phyloP scores from a whole-genome alignment of 108 stramenopile genomes.

The Seminavis robusta region DNA sequence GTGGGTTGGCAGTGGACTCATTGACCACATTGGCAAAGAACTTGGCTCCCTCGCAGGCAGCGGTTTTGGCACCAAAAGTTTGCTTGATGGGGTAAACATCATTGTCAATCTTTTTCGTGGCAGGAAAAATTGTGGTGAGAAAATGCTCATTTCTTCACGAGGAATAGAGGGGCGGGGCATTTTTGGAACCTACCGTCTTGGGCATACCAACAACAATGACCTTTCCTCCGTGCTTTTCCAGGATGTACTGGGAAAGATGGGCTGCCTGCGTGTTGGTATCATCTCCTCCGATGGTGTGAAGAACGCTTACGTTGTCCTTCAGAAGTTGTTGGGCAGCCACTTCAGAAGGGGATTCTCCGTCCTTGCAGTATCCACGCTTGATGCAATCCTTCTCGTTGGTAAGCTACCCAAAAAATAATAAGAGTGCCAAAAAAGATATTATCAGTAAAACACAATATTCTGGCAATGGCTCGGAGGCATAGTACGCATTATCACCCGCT shows the following conservation, averaged over 20 bases:
- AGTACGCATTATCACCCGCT: too few species aligned
- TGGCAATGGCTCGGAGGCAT: too few species aligned
- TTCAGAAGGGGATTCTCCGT: constrained; percentile 72
- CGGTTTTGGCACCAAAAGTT: constrained; percentile 86
- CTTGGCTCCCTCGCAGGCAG: constrained; percentile 70
- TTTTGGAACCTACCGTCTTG: constrained; percentile 46
- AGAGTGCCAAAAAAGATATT: too few species aligned
- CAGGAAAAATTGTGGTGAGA: too few species aligned
- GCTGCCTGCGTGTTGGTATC: constrained; percentile 91
- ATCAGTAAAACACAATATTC: too few species aligned
- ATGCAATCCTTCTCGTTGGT: constrained; percentile 83
- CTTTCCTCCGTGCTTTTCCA: constrained; percentile 69
- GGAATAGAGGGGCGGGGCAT: too few species aligned
- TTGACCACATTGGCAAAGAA: constrained; percentile 80
- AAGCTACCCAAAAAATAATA: constrained; percentile 32
- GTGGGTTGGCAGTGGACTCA: constrained; percentile 76
- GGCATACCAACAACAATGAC: constrained; percentile 86
- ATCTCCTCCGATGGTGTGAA: constrained; percentile 89
- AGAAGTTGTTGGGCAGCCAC: constrained; percentile 75
- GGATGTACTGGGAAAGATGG: constrained; percentile 71
- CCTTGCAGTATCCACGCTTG: constrained; percentile 64
- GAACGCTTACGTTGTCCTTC: constrained; percentile 64
- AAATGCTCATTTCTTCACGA: too few species aligned
- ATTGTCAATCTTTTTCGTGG: constrained; percentile 79
- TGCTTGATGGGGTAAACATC: constrained; percentile 83